Evolutionary conservation across 225 moss, liverwort and hornwort species (phyloP).

Genomic region (Antitrichia curtipendula): DNA sequence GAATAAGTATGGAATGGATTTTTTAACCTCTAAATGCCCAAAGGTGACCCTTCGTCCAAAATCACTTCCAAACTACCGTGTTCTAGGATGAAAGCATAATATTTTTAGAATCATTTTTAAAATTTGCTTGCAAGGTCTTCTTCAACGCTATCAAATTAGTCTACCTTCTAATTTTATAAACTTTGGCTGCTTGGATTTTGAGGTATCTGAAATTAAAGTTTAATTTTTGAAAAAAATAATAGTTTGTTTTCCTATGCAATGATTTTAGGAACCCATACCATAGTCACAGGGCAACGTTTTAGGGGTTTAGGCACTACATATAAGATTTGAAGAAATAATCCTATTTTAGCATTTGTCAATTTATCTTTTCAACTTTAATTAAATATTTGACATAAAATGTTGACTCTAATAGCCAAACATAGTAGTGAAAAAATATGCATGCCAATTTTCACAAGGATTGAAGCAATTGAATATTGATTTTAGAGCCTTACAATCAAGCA

Average conservation of each 20-base stretch:
- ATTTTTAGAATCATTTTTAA: background rate
- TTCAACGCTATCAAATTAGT: background rate
- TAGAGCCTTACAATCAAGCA: background rate
- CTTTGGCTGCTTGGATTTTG: background rate
- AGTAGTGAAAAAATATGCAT: background rate
- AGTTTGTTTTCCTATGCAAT: too few species aligned
- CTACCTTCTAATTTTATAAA: background rate
- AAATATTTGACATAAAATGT: rapidly evolving
- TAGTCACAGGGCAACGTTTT: too few species aligned
- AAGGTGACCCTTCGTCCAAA: rapidly evolving
- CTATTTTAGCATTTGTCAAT: background rate
- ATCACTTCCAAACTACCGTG: too few species aligned
- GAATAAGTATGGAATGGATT: background rate
- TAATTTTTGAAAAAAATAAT: too few species aligned
- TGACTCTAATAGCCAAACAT: rapidly evolving
- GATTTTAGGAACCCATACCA: rapidly evolving
- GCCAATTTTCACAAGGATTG: background rate
- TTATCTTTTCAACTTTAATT: background rate
- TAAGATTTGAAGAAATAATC: background rate
- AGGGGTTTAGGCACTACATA: too few species aligned
- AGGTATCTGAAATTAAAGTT: background rate
- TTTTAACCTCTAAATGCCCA: background rate
- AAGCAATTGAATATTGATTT: background rate
- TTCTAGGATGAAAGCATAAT: background rate
- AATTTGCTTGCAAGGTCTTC: background rate